Conservation (phyloP, 495 filamentous ascomycete genomes). For the Parachaetomium inaequale region DNA sequence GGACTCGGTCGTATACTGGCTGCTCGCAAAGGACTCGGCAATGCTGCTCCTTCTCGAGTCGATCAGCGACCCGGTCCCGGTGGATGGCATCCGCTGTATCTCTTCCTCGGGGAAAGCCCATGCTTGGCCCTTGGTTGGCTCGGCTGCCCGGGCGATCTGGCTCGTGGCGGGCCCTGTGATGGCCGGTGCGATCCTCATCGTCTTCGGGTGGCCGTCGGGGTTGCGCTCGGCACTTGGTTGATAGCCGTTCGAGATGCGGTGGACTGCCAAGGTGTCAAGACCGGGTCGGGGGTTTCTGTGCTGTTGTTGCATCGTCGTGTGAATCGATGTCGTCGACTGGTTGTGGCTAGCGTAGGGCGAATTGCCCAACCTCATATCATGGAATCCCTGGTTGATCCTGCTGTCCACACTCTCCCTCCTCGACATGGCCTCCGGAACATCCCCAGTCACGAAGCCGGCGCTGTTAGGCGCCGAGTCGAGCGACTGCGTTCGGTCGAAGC, state of each 20-base stretch:
- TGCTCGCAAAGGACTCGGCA: slow-evolving; percentile 68
- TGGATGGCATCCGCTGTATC: slow-evolving; percentile 45
- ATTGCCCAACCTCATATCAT: slow-evolving; percentile 62
- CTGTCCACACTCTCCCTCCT: slow-evolving; percentile 77
- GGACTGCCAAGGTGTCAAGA: slow-evolving; percentile 42
- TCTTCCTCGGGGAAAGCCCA: slow-evolving; percentile 82
- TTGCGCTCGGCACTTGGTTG: slow-evolving; percentile 54
- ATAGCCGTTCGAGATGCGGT: slow-evolving; percentile 62
- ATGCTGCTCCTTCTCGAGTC: slow-evolving; percentile 70
- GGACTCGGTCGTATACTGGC: slow-evolving; percentile 67
- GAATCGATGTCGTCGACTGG: slow-evolving; percentile 71
- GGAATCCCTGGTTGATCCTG: slow-evolving; percentile 66
- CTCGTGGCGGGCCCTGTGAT: slow-evolving; percentile 75
- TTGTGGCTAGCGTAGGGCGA: slow-evolving; percentile 73
- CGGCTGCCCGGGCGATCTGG: slow-evolving; percentile 73
- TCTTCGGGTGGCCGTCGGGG: slow-evolving; percentile 50
- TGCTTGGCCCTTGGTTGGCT: slow-evolving; percentile 75
- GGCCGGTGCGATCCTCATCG: slow-evolving; percentile 61
- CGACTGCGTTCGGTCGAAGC: slow-evolving; percentile 46
- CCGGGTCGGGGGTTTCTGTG: slow-evolving; percentile 47
- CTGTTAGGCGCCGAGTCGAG: slow-evolving; percentile 40
- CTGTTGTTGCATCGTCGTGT: slow-evolving; percentile 49
- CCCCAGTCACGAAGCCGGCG: slow-evolving; percentile 27
- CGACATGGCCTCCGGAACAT: slow-evolving; percentile 43
- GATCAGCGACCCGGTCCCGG: slow-evolving; percentile 51